These are phyloP conservation scores for Jacaranda mimosifolia DNA, from an alignment of 257 asterid species.

Conservation along the genomic window DNA sequence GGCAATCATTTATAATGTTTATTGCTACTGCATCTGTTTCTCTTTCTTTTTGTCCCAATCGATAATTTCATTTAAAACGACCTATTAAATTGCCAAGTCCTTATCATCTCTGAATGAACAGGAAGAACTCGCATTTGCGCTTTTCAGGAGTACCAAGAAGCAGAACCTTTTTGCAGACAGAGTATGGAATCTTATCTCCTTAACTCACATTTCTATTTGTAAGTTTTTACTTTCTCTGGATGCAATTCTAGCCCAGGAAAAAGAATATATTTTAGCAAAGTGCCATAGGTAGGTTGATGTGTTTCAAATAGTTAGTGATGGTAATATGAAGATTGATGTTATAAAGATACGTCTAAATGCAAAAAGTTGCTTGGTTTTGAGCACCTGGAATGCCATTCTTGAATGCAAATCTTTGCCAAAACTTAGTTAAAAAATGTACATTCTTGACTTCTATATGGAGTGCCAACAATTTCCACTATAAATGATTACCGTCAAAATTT, in stretches of 20 bases:
- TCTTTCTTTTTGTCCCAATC: neutral
- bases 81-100: neutral
- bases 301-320: no score
- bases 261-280: neutral
- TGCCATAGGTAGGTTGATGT: no score
- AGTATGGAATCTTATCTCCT: slow-evolving; percentile 21
- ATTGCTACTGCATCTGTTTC: neutral
- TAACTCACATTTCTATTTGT: neutral
- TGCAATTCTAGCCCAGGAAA: neutral
- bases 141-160: slow-evolving; percentile 37
- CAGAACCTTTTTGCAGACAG: slow-evolving; percentile 37
- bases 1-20: neutral
- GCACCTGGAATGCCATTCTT: neutral
- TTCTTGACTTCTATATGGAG: neutral
- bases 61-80: neutral
- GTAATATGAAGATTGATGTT: neutral
- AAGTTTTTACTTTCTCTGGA: no score
- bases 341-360: neutral
- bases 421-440: neutral
- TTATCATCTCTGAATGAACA: slow-evolving; percentile 17
- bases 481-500: neutral
- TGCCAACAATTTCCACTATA: neutral
- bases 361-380: neutral
- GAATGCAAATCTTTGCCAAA: neutral
- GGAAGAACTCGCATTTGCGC: slow-evolving; percentile 41